Conservation (phyloP, 140 eudicot genomes). For the Flaveria floridana region DNA sequence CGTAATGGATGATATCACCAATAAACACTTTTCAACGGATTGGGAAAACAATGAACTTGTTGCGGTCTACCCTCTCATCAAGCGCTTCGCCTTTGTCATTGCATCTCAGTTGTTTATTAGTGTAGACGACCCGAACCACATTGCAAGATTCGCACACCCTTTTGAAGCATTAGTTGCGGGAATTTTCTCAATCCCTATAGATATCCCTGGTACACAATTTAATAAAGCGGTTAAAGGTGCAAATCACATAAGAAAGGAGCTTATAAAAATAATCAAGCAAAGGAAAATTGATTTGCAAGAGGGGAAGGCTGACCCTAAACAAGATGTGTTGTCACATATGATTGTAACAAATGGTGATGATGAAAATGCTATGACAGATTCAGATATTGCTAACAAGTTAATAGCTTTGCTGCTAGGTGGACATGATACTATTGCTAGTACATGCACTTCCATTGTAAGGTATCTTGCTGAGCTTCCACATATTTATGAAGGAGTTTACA, state of each 20-base stretch:
- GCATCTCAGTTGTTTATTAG: slow-evolving; percentile 47
- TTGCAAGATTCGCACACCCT: slow-evolving; percentile 40
- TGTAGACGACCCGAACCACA: slow-evolving; percentile 35
- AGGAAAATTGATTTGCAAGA: slow-evolving; percentile 41
- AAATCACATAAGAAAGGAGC: slow-evolving; percentile 37
- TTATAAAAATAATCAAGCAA: slow-evolving; percentile 41
- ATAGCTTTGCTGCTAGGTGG: slow-evolving; percentile 49
- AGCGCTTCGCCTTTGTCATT: slow-evolving; percentile 40
- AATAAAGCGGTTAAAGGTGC: slow-evolving; percentile 46
- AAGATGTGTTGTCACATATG: slow-evolving; percentile 51
- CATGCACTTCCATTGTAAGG: slow-evolving; percentile 45
- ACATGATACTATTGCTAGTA: slow-evolving; percentile 49
- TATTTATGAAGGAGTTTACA: slow-evolving; percentile 44
- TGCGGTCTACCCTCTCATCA: slow-evolving; percentile 42
- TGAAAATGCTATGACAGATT: slow-evolving; percentile 41
- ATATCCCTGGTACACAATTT: slow-evolving; percentile 50
- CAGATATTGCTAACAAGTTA: slow-evolving; percentile 45
- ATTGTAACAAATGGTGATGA: slow-evolving; percentile 37
- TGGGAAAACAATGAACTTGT: slow-evolving; percentile 43
- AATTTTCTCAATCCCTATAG: slow-evolving; percentile 45
- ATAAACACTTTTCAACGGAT: slow-evolving; percentile 34
- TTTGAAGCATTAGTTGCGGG: slow-evolving; percentile 37
- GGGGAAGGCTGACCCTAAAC: slow-evolving; percentile 34
- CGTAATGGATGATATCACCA: slow-evolving; percentile 44
- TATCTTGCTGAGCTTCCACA: slow-evolving; percentile 61